Conservation (phyloP, 208 protist genomes). For the Crithidia expoeki region DNA sequence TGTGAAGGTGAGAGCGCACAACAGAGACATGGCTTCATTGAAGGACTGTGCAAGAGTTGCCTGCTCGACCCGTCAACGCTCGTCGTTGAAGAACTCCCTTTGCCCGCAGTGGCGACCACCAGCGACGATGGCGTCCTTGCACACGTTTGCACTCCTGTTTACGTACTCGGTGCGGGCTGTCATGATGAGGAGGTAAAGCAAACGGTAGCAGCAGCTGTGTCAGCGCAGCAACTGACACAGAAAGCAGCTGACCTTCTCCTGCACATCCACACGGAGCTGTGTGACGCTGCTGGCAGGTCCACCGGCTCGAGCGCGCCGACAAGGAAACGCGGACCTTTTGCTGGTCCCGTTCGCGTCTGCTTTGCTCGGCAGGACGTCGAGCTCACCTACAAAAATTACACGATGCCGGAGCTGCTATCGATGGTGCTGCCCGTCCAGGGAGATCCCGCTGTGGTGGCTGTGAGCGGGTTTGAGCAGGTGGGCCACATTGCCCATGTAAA, state of each 20-base stretch:
- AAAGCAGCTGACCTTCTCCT: conserved; percentile 23
- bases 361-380: conserved; percentile 40
- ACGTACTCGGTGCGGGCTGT: conserved; percentile 10
- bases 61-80: conserved; percentile 27
- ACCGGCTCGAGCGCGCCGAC: background rate
- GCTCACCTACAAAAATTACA: conserved; percentile 80
- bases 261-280: conserved; percentile 16
- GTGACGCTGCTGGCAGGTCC: background rate
- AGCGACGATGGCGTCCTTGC: background rate
- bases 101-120: background rate
- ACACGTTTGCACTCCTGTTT: conserved; percentile 4
- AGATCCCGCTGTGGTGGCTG: conserved; percentile 34
- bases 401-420: conserved; percentile 80
- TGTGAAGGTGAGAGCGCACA: background rate
- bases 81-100: background rate
- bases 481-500: conserved; percentile 98
- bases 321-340: conserved; percentile 2
- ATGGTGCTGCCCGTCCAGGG: conserved; percentile 37
- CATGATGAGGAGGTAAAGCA: background rate
- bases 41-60: conserved; percentile 28
- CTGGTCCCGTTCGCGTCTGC: conserved; percentile 24
- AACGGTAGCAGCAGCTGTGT: conserved; percentile 3
- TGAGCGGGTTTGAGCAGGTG: conserved; percentile 89
- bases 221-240: background rate
- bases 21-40: background rate